Evolutionary conservation across 805 yeast genomes (phyloP).

Genomic region (Ogataea corticis): DNA sequence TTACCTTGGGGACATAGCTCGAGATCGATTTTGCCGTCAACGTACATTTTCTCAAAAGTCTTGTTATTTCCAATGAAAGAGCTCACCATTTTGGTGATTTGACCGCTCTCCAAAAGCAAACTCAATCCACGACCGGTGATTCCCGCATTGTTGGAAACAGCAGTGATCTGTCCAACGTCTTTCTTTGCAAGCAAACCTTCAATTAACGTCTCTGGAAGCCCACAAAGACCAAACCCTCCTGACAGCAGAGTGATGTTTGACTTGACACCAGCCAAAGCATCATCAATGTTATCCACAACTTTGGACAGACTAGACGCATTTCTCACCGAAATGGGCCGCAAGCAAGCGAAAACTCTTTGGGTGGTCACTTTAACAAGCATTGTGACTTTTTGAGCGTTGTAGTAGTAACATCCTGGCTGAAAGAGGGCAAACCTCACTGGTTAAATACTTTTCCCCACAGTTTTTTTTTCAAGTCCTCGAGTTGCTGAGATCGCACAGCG

Average conservation of each 20-base stretch:
- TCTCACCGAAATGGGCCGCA: neutral
- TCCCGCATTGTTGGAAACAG: constrained; percentile 51
- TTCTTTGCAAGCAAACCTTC: constrained; percentile 37
- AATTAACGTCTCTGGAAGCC: constrained; percentile 47
- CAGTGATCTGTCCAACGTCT: constrained; percentile 40
- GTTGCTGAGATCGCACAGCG: neutral
- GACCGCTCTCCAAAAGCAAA: constrained; percentile 41
- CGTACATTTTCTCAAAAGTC: constrained; percentile 40
- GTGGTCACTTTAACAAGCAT: neutral
- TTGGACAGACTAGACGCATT: constrained; percentile 5
- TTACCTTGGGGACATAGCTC: constrained; percentile 55
- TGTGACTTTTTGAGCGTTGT: neutral
- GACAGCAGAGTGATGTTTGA: constrained; percentile 39
- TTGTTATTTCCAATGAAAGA: constrained; percentile 49
- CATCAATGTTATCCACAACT: constrained; percentile 25
- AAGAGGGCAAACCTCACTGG: neutral
- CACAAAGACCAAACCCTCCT: constrained; percentile 53
- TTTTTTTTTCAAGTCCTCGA: neutral
- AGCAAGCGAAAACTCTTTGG: neutral
- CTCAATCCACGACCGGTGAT: constrained; percentile 45
- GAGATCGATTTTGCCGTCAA: constrained; percentile 44
- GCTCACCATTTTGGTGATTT: constrained; percentile 44
- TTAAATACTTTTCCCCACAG: neutral
- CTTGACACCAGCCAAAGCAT: constrained; percentile 34
- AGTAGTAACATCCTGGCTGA: no score